Evolutionary conservation across 1,284 basidiomycete species (phyloP).

Genomic region (Ceratobasidium sp.): DNA sequence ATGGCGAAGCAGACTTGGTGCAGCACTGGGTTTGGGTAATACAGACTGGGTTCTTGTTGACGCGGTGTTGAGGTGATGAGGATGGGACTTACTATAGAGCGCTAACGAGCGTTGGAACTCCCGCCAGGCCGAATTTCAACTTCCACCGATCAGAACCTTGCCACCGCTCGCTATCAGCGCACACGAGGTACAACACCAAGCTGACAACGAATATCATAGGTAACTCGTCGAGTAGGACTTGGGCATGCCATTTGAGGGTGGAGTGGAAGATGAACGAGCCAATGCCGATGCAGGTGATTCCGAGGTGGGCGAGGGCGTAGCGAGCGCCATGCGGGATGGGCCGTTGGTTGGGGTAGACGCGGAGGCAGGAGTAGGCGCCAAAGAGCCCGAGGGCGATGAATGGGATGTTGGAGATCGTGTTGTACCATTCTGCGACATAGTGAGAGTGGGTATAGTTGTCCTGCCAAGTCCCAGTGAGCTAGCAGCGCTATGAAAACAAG

Average conservation of each 20-base stretch:
- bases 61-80: background rate
- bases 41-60: conserved; percentile 51
- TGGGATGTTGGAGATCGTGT: conserved; percentile 47
- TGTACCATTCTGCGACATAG: conserved; percentile 47
- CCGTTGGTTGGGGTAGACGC: background rate
- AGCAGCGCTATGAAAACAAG: background rate
- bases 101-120: conserved; percentile 55
- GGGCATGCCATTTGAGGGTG: conserved; percentile 47
- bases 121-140: conserved; percentile 52
- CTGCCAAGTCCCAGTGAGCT: background rate
- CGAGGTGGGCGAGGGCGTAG: conserved; percentile 40
- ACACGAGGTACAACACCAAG: conserved; percentile 47
- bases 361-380: conserved; percentile 34
- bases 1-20: conserved; percentile 61
- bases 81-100: conserved; percentile 56
- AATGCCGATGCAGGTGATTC: conserved; percentile 44
- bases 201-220: conserved; percentile 49
- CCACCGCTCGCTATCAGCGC: conserved; percentile 32
- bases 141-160: conserved; percentile 32
- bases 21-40: conserved; percentile 61
- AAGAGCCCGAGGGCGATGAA: conserved; percentile 46
- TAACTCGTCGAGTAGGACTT: conserved; percentile 47
- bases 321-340: conserved; percentile 18
- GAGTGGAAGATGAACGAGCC: conserved; percentile 47
- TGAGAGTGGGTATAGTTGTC: conserved; percentile 47